Evolutionary conservation across 345 rosid genomes (phyloP).

Genomic region (Aegle marmelos): DNA sequence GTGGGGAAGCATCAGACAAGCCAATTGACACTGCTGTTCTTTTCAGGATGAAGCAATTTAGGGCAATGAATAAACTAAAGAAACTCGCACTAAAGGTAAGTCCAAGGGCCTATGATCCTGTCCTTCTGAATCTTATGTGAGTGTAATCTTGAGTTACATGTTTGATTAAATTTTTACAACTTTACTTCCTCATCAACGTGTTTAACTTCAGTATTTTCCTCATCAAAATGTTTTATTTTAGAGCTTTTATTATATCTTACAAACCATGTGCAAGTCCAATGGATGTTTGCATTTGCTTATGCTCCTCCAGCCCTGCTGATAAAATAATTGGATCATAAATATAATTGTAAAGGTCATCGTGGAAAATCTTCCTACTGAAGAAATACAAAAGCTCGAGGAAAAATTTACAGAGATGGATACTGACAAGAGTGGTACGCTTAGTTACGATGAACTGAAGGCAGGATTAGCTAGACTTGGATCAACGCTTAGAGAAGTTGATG

Average conservation of each 20-base stretch:
- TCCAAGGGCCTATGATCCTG: not conserved
- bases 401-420: constrained; percentile 84
- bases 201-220: no score
- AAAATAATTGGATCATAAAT: not conserved
- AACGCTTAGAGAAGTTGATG: constrained; percentile 70
- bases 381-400: constrained; percentile 71
- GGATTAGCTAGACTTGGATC: constrained; percentile 80
- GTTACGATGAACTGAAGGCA: constrained; percentile 67
- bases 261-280: not conserved
- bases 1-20: constrained; percentile 81
- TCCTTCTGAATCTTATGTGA: not conserved
- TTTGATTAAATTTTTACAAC: no score
- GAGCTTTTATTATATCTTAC: not conserved
- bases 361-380: constrained; percentile 71
- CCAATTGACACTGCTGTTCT: constrained; percentile 91
- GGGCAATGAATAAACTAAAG: constrained; percentile 92
- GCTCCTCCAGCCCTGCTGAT: not conserved
- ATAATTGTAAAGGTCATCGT: constrained; percentile 62
- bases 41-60: constrained; percentile 88
- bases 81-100: constrained; percentile 85
- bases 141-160: no score
- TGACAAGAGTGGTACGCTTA: constrained; percentile 79
- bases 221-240: not conserved
- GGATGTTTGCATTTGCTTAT: not conserved
- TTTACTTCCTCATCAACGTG: not conserved